phyloP scores from a whole-genome alignment of 805 yeast species.

The Tetrapisispora taiwanensis region DNA sequence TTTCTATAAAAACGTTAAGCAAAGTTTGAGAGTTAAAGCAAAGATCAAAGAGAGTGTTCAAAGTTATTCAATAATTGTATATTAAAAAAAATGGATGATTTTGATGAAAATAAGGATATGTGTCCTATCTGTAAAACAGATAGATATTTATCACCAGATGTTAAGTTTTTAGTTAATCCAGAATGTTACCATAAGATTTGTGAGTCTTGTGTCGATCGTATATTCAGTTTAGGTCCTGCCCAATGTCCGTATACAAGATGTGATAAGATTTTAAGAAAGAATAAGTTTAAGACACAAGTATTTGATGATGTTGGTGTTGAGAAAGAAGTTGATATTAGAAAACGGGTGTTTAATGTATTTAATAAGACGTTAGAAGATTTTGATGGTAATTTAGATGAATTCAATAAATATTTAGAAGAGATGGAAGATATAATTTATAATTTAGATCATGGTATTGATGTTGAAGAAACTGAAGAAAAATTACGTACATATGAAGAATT shows the following conservation, averaged over 20 bases:
- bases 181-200: slow-evolving; percentile 98
- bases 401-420: slow-evolving; percentile 71
- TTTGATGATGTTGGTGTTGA: slow-evolving; percentile 89
- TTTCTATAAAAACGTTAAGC: too few species aligned
- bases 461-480: slow-evolving; percentile 56
- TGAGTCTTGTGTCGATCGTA: slow-evolving; percentile 92
- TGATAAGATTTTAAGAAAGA: slow-evolving; percentile 75
- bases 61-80: background rate
- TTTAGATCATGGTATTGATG: slow-evolving; percentile 57
- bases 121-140: slow-evolving; percentile 98
- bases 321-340: slow-evolving; percentile 83
- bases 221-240: slow-evolving; percentile 89
- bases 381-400: slow-evolving; percentile 41
- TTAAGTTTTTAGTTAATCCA: slow-evolving; percentile 85
- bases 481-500: slow-evolving; percentile 59
- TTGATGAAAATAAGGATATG: slow-evolving; percentile 61
- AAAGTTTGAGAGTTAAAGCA: too few species aligned
- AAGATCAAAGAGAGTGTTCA: too few species aligned
- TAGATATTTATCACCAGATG: slow-evolving; percentile 84
- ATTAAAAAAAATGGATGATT: slow-evolving; percentile 29
- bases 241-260: slow-evolving; percentile 93
- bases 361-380: slow-evolving; percentile 77
- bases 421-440: slow-evolving; percentile 76
- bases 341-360: slow-evolving; percentile 63
- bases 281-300: slow-evolving; percentile 82